A percentile compares a stretch with the other conserved stretches of the same genome.
Evolutionary conservation across 345 rosid genomes (phyloP).

Genomic region (Schrenkiella parvula): DNA sequence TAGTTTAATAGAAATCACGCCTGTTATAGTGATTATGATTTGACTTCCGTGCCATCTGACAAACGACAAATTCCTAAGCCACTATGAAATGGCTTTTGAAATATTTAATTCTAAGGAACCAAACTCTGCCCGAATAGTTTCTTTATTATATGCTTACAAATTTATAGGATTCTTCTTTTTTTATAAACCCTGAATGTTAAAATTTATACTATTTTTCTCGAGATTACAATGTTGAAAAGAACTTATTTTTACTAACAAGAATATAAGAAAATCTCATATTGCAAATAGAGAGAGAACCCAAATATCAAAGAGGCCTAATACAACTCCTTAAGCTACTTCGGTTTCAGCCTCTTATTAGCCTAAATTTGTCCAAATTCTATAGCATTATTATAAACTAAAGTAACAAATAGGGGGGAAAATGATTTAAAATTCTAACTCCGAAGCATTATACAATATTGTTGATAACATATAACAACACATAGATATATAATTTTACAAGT

Average conservation of each 20-base stretch:
- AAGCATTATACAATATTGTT: neutral
- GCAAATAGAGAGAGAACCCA: no score
- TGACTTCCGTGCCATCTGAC: slow-evolving; percentile 21
- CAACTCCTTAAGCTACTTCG: neutral
- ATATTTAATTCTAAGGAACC: neutral
- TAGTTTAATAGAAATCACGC: neutral
- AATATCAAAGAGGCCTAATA: no score
- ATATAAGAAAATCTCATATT: no score
- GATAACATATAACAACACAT: slow-evolving; percentile 11
- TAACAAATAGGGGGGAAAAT: neutral
- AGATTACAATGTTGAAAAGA: no score
- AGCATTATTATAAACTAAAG: neutral
- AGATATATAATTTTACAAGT: slow-evolving; percentile 4
- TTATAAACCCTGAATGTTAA: no score
- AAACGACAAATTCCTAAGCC: slow-evolving; percentile 25
- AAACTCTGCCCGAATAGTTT: neutral
- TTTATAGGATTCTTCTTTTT: no score
- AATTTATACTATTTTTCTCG: no score
- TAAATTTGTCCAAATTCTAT: neutral
- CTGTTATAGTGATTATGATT: neutral
- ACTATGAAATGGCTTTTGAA: neutral
- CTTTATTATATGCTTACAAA: neutral
- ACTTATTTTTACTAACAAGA: no score
- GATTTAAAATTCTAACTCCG: neutral
- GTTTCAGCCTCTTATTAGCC: neutral